phyloP scores from a whole-genome alignment of 1,139 yeast species.

The Candida sp. region DNA sequence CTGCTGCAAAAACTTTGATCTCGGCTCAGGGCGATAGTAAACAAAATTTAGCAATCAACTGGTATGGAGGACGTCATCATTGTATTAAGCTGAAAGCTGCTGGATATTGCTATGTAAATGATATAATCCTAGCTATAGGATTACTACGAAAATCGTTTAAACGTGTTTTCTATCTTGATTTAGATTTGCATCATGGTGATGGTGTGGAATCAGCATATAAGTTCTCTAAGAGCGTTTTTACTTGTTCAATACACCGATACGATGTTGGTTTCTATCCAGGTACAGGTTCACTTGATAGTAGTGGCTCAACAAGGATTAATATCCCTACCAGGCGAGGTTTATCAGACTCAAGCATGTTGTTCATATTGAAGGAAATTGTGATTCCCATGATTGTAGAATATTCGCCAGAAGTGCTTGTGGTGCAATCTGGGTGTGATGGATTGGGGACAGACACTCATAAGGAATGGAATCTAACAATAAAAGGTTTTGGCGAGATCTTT shows the following conservation, averaged over 20 bases:
- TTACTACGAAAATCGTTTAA: constrained; percentile 41
- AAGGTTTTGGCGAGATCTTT: constrained; percentile 43
- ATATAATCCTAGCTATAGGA: constrained; percentile 54
- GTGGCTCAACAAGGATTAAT: constrained; percentile 39
- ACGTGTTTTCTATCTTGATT: constrained; percentile 61
- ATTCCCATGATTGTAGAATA: constrained; percentile 36
- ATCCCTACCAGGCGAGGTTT: constrained; percentile 60
- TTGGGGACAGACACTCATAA: constrained; percentile 49
- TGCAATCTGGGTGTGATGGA: constrained; percentile 78
- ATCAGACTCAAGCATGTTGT: constrained; percentile 37
- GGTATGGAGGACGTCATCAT: constrained; percentile 85
- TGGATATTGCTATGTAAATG: constrained; percentile 77
- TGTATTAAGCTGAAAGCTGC: constrained; percentile 53
- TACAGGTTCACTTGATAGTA: constrained; percentile 43
- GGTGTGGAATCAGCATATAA: constrained; percentile 71
- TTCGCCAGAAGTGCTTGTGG: constrained; percentile 52
- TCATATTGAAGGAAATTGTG: constrained; percentile 39
- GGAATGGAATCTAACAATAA: constrained; percentile 68
- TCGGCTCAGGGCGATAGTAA: constrained; percentile 7
- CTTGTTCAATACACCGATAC: constrained; percentile 61
- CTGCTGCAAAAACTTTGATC: constrained; percentile 39
- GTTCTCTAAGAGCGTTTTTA: constrained; percentile 52
- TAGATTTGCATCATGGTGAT: constrained; percentile 79
- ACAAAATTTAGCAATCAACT: constrained; percentile 51
- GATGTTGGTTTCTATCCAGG: constrained; percentile 77